Conservation (phyloP, 495 filamentous ascomycete species). For the Penicillium pulvis region DNA sequence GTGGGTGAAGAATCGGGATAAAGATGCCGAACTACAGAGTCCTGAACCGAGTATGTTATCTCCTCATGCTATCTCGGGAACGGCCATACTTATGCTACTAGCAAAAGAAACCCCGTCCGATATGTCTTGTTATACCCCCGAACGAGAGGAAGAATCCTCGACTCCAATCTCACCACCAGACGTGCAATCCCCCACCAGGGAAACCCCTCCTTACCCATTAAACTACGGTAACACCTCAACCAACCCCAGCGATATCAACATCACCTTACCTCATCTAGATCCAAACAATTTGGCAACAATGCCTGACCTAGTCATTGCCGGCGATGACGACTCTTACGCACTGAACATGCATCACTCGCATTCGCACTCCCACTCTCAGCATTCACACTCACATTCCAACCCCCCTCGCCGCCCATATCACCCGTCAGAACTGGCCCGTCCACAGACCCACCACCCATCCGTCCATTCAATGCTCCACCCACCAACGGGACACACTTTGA, state of each 20-base stretch:
- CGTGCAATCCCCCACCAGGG: slow-evolving; percentile 32
- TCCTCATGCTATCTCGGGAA: background rate
- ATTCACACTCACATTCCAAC: slow-evolving; percentile 5
- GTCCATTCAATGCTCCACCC: slow-evolving; percentile 4
- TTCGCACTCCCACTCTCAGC: background rate
- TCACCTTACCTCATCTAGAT: slow-evolving; percentile 15
- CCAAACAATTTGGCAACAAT: slow-evolving; percentile 25
- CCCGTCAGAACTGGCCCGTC: slow-evolving; percentile 5
- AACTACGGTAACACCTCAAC: slow-evolving; percentile 18
- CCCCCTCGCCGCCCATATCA: slow-evolving; percentile 5
- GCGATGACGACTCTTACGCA: slow-evolving; percentile 20
- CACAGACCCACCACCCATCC: slow-evolving; percentile 1
- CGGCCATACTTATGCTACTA: slow-evolving; percentile 5
- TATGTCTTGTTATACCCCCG: slow-evolving; percentile 46
- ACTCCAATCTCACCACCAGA: slow-evolving; percentile 42
- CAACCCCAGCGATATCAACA: background rate
- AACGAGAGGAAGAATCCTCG: slow-evolving; percentile 32
- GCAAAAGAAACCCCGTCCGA: slow-evolving; percentile 43
- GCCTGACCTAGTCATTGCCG: slow-evolving; percentile 28
- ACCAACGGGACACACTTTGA: background rate
- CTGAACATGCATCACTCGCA: slow-evolving; percentile 19
- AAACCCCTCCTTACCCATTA: slow-evolving; percentile 27
- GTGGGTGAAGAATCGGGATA: slow-evolving; percentile 28
- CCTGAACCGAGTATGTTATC: slow-evolving; percentile 39
- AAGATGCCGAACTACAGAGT: slow-evolving; percentile 26